Evolutionary conservation across 176 grass and related monocot species (phyloP).

Genomic region (Avena sativa): DNA sequence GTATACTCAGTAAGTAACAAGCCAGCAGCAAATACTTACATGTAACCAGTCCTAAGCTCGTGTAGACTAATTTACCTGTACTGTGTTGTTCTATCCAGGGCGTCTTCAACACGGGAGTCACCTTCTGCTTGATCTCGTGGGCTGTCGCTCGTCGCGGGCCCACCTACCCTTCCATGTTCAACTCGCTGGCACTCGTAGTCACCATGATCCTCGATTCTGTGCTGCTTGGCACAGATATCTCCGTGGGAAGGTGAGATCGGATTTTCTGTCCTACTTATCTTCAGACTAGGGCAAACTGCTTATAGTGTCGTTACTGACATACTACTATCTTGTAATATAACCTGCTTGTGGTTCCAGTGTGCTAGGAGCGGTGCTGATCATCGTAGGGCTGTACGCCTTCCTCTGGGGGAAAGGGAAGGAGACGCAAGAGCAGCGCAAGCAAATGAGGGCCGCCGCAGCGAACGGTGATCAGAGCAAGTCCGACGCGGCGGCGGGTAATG

Average conservation of each 20-base stretch:
- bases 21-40: background rate
- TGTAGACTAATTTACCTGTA: background rate
- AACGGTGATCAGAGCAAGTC: background rate
- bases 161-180: constrained; percentile 62
- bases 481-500: background rate
- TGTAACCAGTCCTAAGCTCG: background rate
- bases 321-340: background rate
- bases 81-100: constrained; percentile 11
- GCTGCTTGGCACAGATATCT: constrained; percentile 47
- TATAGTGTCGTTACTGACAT: background rate
- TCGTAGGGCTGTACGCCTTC: constrained; percentile 52
- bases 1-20: constrained; percentile 46
- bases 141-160: constrained; percentile 36
- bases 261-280: background rate
- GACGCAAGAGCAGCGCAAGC: background rate
- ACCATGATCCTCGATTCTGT: constrained; percentile 31
- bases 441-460: background rate
- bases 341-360: constrained; percentile 32
- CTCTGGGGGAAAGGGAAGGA: constrained; percentile 63
- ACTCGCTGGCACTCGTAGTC: constrained; percentile 49
- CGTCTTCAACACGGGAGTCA: constrained; percentile 46
- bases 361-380: constrained; percentile 43
- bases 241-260: constrained; percentile 42
- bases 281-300: background rate
- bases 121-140: constrained; percentile 57